Evolutionary conservation across 2,329 filamentous ascomycete species (phyloP), one percentile per base, ranked within the genome.

Genomic region (Penicillium concentricum): DNA sequence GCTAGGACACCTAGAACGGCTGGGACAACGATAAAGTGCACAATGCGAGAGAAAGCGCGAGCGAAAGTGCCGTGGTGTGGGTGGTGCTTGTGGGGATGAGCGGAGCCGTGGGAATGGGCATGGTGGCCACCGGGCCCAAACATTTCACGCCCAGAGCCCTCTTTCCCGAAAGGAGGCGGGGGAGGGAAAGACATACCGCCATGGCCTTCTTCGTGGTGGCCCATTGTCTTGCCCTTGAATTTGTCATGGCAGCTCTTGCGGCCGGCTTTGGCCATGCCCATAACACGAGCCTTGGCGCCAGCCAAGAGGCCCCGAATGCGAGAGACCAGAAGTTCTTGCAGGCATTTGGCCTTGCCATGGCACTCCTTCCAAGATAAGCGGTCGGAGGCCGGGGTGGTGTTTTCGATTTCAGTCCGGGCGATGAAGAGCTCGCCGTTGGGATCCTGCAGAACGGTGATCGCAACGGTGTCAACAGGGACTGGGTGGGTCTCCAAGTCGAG

Each of bases 11-110:
- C 79, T 6, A 79, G 63, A n/a, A 78, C 61, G 30, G 76, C 76
- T 4, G 78, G 78, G 46, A 81, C 67, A 45, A 80, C 61, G 32
- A 80, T 74, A 60, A 78, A 75, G 41, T 74, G 76, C 24, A 80
- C 63, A 20, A 76, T 68, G 24, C 70, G 73, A 52, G 71, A 72
- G 58, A 75, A 65, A n/a, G 74, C 72, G 57, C 71, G 74, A 16
- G 73, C 66, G 61, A 78, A 74, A 39, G 69, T 69, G 48, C 69
- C 68, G 55, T 69, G 71, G 59, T 69, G 67, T 42, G 64, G 61
- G 58, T 70, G 66, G 59, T 69, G 67, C 52, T 72, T 70, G 56
- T 65, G 64, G 42, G 57, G 65, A 56, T 58, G 67, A 50, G 64
- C 65, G 24, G 55, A 57, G 32, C 53, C 59, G 18, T 59, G 61